These are phyloP conservation scores for Saitoella complicata DNA, from an alignment of 805 yeast genomes.

Conservation along the genomic window DNA sequence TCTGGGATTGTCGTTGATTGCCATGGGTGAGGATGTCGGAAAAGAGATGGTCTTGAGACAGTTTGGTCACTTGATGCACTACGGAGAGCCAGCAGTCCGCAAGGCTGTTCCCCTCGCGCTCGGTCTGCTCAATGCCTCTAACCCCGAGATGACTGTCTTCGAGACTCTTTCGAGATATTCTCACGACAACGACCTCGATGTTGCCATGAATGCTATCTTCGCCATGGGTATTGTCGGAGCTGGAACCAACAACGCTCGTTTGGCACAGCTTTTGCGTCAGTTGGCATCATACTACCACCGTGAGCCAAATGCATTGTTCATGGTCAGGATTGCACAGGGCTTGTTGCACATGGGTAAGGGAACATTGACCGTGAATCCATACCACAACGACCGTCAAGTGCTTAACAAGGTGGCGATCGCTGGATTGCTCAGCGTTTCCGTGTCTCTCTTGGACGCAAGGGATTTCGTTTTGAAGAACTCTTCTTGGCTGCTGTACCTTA, in stretches of 20 bases:
- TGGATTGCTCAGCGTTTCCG: slow-evolving; percentile 66
- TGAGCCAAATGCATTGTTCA: slow-evolving; percentile 78
- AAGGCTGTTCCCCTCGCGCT: slow-evolving; percentile 96
- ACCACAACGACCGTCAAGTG: slow-evolving; percentile 73
- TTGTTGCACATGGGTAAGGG: slow-evolving; percentile 92
- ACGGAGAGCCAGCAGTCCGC: slow-evolving; percentile 79
- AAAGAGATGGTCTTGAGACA: slow-evolving; percentile 95
- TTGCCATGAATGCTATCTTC: slow-evolving; percentile 85
- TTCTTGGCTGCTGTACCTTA: slow-evolving; percentile 69
- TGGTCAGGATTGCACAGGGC: slow-evolving; percentile 92
- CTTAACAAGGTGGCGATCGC: slow-evolving; percentile 82
- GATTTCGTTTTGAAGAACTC: slow-evolving; percentile 53
- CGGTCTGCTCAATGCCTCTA: slow-evolving; percentile 84
- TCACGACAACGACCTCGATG: slow-evolving; percentile 87
- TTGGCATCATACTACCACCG: slow-evolving; percentile 84
- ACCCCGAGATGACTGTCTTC: slow-evolving; percentile 92
- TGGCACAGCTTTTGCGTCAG: slow-evolving; percentile 89
- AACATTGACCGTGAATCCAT: slow-evolving; percentile 75
- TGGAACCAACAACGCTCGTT: slow-evolving; percentile 95
- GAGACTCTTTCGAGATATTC: slow-evolving; percentile 92
- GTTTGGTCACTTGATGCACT: slow-evolving; percentile 94
- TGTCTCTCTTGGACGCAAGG: slow-evolving; percentile 73
- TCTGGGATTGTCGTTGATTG: slow-evolving; percentile 81
- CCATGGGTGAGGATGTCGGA: slow-evolving; percentile 97
- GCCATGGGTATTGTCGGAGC: slow-evolving; percentile 98